Evolutionary conservation across 306 rosid genomes (phyloP).

Genomic region (Pyrus betulifolia): DNA sequence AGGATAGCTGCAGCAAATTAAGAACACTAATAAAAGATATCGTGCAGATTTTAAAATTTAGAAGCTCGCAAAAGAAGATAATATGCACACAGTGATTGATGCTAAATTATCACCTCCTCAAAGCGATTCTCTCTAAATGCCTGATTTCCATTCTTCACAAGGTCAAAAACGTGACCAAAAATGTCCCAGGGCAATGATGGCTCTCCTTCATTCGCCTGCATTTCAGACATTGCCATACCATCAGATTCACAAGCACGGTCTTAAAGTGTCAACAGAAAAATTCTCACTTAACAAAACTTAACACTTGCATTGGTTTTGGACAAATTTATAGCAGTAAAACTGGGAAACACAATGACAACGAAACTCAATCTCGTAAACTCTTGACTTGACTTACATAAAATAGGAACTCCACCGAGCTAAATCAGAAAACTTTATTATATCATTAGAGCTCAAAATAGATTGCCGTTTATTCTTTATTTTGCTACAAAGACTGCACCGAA

Average conservation of each 20-base stretch:
- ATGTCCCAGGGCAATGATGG: slow-evolving; percentile 45
- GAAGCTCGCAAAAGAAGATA: background rate
- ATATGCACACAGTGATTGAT: background rate
- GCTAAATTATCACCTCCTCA: slow-evolving; percentile 53
- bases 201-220: slow-evolving; percentile 57
- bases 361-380: background rate
- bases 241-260: background rate
- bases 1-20: background rate
- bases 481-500: background rate
- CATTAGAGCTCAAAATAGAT: background rate
- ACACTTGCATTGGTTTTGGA: too few relatives aligned
- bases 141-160: slow-evolving; percentile 65
- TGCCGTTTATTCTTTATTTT: background rate
- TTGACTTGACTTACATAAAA: background rate
- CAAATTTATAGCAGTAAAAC: background rate
- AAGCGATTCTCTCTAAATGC: slow-evolving; percentile 54
- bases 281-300: background rate
- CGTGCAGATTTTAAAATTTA: background rate
- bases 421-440: background rate
- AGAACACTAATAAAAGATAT: background rate
- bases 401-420: background rate
- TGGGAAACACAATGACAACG: background rate
- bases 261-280: slow-evolving; percentile 1
- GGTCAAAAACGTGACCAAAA: slow-evolving; percentile 44
- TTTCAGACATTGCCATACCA: slow-evolving; percentile 20